A percentile compares a stretch with the other conserved stretches of the same genome.
phyloP scores from a whole-genome alignment of 2,329 filamentous ascomycete genomes.

The Akanthomyces dipterigenus region DNA sequence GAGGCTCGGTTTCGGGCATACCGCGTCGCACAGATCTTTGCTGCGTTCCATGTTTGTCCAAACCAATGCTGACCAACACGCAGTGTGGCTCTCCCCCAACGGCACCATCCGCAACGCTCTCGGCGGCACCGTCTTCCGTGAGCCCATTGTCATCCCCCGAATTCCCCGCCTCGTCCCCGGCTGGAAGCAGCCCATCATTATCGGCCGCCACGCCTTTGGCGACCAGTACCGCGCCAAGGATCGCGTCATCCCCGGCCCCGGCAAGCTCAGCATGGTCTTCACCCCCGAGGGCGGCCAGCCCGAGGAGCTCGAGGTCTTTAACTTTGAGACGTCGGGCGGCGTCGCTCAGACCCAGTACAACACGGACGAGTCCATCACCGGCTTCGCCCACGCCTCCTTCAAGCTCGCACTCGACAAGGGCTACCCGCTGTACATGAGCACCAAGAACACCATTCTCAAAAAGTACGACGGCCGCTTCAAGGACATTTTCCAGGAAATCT shows the following conservation, averaged over 20 bases:
- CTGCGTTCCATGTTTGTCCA: neutral
- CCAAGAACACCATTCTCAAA: constrained; percentile 99
- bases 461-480: constrained; percentile 98
- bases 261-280: constrained; percentile 91
- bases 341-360: constrained; percentile 97
- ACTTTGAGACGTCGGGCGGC: constrained; percentile 80
- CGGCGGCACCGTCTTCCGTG: constrained; percentile 96
- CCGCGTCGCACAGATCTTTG: neutral
- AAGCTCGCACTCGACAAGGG: constrained; percentile 85
- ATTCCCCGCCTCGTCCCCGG: constrained; percentile 91
- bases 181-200: constrained; percentile 99
- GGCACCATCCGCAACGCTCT: constrained; percentile 72
- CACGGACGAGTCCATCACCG: constrained; percentile 88
- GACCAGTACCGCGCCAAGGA: constrained; percentile 99
- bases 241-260: constrained; percentile 70
- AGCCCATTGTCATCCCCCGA: constrained; percentile 92
- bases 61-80: constrained; percentile 8
- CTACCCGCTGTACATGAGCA: constrained; percentile 98
- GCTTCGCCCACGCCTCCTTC: constrained; percentile 95
- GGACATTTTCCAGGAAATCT: constrained; percentile 98
- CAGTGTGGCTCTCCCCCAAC: constrained; percentile 98
- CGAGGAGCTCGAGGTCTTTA: constrained; percentile 80
- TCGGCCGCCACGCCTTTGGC: constrained; percentile 95
- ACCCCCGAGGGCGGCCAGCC: constrained; percentile 78
- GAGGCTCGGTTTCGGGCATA: neutral